Conservation (phyloP, 2,329 filamentous ascomycete genomes). For the Anthostomella pinea region DNA sequence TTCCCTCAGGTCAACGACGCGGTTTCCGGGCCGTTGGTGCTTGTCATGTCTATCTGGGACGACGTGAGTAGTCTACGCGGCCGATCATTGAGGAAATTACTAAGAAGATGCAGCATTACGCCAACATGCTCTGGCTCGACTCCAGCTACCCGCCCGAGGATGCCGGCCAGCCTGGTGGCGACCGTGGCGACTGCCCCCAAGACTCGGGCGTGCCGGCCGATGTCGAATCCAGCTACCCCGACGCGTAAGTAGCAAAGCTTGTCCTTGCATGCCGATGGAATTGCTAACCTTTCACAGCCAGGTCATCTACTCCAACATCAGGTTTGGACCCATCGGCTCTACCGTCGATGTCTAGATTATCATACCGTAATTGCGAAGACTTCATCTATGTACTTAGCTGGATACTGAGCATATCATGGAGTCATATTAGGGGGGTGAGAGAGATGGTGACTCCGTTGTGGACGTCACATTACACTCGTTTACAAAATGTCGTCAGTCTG, state of each 20-base stretch:
- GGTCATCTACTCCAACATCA: constrained; percentile 50
- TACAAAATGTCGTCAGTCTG: too few relatives aligned
- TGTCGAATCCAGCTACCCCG: constrained; percentile 40
- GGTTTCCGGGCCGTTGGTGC: constrained; percentile 55
- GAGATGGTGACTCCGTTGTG: too few relatives aligned
- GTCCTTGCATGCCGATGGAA: background rate
- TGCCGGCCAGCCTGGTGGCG: constrained; percentile 39
- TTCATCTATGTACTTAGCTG: too few relatives aligned
- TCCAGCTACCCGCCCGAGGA: constrained; percentile 42
- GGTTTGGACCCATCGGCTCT: constrained; percentile 45
- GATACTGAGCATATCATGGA: too few relatives aligned
- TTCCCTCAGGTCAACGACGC: constrained; percentile 50
- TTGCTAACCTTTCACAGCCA: constrained; percentile 27
- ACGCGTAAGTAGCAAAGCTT: constrained; percentile 28
- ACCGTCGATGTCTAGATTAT: constrained; percentile 37
- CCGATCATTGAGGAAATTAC: constrained; percentile 4
- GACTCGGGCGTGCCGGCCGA: constrained; percentile 45
- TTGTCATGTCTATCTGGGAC: constrained; percentile 61
- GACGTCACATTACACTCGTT: too few relatives aligned
- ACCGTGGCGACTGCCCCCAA: constrained; percentile 47
- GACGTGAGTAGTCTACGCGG: constrained; percentile 37
- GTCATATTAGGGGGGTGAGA: too few relatives aligned
- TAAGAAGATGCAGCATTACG: constrained; percentile 38
- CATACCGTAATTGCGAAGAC: too few relatives aligned
- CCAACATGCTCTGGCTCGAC: constrained; percentile 63